Percentiles rank a stretch among this genome's conserved stretches.
Conservation (phyloP, 2,329 filamentous ascomycete genomes). For the Colletotrichum tropicale region DNA sequence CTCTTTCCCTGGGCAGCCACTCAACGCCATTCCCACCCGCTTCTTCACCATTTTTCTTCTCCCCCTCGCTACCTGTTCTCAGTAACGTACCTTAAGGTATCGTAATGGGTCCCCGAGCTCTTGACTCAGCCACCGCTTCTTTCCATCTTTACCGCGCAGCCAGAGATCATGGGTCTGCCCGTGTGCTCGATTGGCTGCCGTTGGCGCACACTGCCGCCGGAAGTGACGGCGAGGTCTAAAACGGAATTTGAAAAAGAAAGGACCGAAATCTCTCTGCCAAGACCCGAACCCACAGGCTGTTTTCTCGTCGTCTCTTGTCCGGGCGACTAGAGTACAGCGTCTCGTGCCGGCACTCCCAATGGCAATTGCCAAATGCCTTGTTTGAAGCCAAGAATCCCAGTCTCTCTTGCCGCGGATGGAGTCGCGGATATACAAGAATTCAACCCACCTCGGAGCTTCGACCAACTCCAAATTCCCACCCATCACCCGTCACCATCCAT, state of each 20-base stretch:
- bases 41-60: not conserved
- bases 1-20: not conserved
- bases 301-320: not conserved
- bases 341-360: not conserved
- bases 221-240: not conserved
- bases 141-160: slow-evolving; percentile 8
- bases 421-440: slow-evolving; percentile 14
- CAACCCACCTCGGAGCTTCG: not conserved
- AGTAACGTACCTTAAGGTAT: not conserved
- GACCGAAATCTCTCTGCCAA: not conserved
- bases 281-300: not conserved
- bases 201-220: slow-evolving; percentile 13
- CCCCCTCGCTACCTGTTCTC: not conserved
- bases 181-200: slow-evolving; percentile 9
- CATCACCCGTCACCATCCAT: not conserved
- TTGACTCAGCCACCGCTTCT: not conserved
- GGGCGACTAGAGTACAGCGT: not conserved
- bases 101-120: not conserved
- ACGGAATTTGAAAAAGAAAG: not conserved
- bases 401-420: slow-evolving; percentile 3
- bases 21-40: slow-evolving; percentile 5
- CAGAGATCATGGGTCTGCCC: not conserved
- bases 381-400: not conserved
- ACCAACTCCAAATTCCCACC: not conserved
- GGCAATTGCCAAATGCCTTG: not conserved